Base-by-base conservation (phyloP, 2,329 filamentous ascomycete genomes). In the Curvularia lunata region DNA sequence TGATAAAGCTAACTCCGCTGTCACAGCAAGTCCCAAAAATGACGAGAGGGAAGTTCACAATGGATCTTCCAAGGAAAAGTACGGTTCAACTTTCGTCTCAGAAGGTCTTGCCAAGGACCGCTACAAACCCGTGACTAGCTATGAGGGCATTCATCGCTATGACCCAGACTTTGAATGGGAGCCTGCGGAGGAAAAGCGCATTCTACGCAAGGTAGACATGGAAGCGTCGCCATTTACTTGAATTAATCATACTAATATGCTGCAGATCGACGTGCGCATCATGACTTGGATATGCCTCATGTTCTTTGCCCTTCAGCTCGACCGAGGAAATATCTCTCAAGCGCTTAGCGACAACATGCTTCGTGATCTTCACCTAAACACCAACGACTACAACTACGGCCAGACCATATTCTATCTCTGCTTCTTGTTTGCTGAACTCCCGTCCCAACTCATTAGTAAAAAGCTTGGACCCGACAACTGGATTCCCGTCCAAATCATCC, bases 351-450 rank as follows among this genome's bases (percentile, higher is more conserved):
- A 76, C 62, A 76, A 77, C 51, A 48, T 77, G 41, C 64, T 77
- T 4, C 43, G 54, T 2, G 74, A 77, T 50, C 64, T 77, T 8
- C 38, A 55, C 8, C 62, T 77, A 51, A 73, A 69, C 48, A 77
- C 75, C 45, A 77, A 75, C 52, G 73, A 76, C 58, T 77, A 75
- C 66, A 77, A 77, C 55, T 73, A 72, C 41, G 75, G 75, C 8
- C 72, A 79, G 48, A 79, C 77, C 0, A 79, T 90, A 9, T 96
- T 96, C 81, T 94, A 91, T 77, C 83, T 86, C 23, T 92, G 91
- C 76, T 96, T 96, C 79, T 91, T 96, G 5, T 67, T 61, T 28
- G 79, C 80, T 1, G 80, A 81, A 48, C 69, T 82, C 16, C 80
- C 80, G 0, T 80, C 79, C 0, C 80, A 82, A 45, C 73, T 82